Percentiles rank a stretch among this genome's conserved stretches.
Conservation (phyloP, 2,329 filamentous ascomycete genomes). For the Monosporascus sp. region DNA sequence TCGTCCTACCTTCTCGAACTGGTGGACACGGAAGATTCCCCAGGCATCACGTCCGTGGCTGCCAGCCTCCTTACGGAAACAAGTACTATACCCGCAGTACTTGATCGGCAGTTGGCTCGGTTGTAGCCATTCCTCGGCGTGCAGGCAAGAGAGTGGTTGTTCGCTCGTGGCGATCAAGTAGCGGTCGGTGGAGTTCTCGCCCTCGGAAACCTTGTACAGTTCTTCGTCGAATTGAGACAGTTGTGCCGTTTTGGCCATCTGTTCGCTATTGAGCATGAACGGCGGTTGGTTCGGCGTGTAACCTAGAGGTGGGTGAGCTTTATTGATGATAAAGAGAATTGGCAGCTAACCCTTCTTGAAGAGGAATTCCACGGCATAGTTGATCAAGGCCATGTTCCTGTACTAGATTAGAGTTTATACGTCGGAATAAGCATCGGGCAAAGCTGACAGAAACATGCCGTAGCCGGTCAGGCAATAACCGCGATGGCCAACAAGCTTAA, state of each 20-base stretch:
- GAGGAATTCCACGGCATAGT: constrained; percentile 91
- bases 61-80: constrained; percentile 93
- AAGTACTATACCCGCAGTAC: constrained; percentile 88
- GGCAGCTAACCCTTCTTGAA: constrained; percentile 63
- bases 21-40: constrained; percentile 97
- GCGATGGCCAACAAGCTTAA: constrained; percentile 90
- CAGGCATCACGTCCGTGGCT: constrained; percentile 89
- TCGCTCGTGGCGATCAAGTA: constrained; percentile 77
- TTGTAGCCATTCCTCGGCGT: constrained; percentile 89
- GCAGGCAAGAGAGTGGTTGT: constrained; percentile 88
- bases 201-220: constrained; percentile 91
- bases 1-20: constrained; percentile 76
- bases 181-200: constrained; percentile 85
- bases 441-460: constrained; percentile 65
- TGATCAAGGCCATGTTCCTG: constrained; percentile 80
- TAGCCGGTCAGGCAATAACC: constrained; percentile 90
- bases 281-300: constrained; percentile 74
- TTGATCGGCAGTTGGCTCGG: constrained; percentile 83
- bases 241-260: constrained; percentile 98
- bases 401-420: too few species aligned
- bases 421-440: too few species aligned
- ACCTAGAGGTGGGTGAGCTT: too few species aligned
- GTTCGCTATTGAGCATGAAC: constrained; percentile 81
- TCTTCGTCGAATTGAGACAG: constrained; percentile 97
- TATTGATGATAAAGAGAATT: too few species aligned